These are phyloP conservation scores for Blastocystis sp. DNA, from an alignment of 352 stramenopile genomes.

Conservation along the genomic window DNA sequence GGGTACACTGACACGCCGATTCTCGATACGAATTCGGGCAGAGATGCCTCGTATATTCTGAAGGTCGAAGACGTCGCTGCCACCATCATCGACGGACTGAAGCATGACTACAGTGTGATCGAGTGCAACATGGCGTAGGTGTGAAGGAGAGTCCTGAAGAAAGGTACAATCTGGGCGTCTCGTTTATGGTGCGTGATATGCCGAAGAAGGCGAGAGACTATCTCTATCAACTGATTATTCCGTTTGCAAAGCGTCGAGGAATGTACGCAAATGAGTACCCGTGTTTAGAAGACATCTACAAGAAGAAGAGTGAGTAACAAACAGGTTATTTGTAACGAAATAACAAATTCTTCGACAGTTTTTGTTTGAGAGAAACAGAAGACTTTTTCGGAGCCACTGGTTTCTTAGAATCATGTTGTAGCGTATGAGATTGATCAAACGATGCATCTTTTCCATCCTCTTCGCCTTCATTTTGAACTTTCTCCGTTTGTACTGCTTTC, in stretches of 20 bases:
- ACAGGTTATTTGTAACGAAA: background rate
- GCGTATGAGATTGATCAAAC: background rate
- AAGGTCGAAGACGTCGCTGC: background rate
- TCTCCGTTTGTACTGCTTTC: background rate
- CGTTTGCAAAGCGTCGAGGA: constrained; percentile 11
- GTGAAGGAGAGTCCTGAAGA: background rate
- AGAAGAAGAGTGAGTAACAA: constrained; percentile 6
- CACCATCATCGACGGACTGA: constrained; percentile 13
- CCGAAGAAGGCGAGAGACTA: constrained; percentile 28
- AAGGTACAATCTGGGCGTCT: constrained; percentile 2
- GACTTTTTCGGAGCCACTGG: background rate
- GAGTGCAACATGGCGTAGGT: constrained; percentile 34
- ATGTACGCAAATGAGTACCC: constrained; percentile 49
- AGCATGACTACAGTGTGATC: constrained; percentile 42
- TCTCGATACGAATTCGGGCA: constrained; percentile 43
- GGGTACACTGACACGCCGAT: constrained; percentile 32
- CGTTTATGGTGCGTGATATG: background rate
- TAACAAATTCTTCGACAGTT: background rate
- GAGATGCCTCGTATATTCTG: background rate
- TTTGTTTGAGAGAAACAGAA: background rate
- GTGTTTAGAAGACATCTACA: constrained; percentile 5
- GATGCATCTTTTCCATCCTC: background rate
- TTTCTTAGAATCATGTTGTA: background rate
- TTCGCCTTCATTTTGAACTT: background rate
- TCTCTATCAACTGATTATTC: constrained; percentile 30